A percentile compares a stretch with the other conserved stretches of the same genome.
phyloP scores from a whole-genome alignment of 169 alveolate genomes.

The Neospora caninum region DNA sequence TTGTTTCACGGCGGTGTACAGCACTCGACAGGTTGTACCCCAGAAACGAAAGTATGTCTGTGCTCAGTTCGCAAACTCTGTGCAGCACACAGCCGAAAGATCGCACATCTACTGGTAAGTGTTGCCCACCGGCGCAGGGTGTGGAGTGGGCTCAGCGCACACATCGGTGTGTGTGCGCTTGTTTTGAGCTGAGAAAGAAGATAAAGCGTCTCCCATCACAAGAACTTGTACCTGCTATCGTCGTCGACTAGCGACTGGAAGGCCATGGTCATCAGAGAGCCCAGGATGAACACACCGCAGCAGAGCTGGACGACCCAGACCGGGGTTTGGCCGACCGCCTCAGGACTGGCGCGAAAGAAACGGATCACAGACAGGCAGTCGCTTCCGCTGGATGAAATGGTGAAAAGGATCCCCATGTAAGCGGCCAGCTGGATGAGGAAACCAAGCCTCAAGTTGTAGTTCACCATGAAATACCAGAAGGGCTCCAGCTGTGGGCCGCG shows the following conservation, averaged over 20 bases:
- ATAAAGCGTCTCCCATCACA: too few relatives aligned
- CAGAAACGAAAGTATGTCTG: too few relatives aligned
- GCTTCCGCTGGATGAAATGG: slow-evolving; percentile 80
- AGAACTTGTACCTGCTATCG: slow-evolving; percentile 77
- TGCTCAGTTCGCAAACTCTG: too few relatives aligned
- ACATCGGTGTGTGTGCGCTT: too few relatives aligned
- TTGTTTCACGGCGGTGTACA: too few relatives aligned
- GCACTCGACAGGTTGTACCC: too few relatives aligned
- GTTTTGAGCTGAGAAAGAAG: too few relatives aligned
- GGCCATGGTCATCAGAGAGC: slow-evolving; percentile 82
- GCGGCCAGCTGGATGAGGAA: slow-evolving; percentile 81
- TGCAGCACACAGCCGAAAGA: too few relatives aligned
- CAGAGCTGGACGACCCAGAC: slow-evolving; percentile 82
- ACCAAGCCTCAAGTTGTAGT: slow-evolving; percentile 88
- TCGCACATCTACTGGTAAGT: too few relatives aligned
- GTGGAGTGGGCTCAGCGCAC: too few relatives aligned
- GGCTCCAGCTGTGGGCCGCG: slow-evolving; percentile 93
- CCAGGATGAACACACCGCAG: slow-evolving; percentile 82
- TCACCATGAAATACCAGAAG: slow-evolving; percentile 86
- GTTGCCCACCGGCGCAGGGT: too few relatives aligned
- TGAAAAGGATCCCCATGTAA: slow-evolving; percentile 73
- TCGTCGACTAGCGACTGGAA: slow-evolving; percentile 87
- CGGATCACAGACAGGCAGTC: slow-evolving; percentile 82
- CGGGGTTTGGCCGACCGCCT: slow-evolving; percentile 81
- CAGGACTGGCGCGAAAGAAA: slow-evolving; percentile 84